These are phyloP conservation scores for Radiomyces spectabilis DNA, from an alignment of 192 early-diverging fungal species.

Conservation along the genomic window DNA sequence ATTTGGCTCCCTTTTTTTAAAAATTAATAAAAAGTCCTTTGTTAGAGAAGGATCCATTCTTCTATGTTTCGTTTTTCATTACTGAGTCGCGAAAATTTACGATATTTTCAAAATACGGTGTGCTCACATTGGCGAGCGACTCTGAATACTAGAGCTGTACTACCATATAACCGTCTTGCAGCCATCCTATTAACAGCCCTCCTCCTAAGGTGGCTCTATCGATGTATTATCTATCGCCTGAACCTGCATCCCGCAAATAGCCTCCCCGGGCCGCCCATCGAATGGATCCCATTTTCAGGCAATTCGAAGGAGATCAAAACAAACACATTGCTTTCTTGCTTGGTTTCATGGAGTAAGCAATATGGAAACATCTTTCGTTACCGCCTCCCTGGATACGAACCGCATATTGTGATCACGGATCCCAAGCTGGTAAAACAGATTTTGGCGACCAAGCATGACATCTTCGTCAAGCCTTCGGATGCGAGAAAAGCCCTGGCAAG, in stretches of 20 bases:
- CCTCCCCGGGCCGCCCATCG: constrained; percentile 42
- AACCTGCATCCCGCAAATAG: constrained; percentile 31
- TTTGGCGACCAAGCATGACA: constrained; percentile 33
- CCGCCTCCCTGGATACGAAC: constrained; percentile 30
- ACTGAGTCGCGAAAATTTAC: no score
- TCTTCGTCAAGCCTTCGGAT: constrained; percentile 33
- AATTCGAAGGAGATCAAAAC: constrained; percentile 36
- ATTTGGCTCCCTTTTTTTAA: no score
- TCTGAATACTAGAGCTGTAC: no score
- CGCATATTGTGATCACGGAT: constrained; percentile 37
- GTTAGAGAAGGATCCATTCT: no score
- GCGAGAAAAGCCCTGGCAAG: constrained; percentile 15
- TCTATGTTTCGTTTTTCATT: no score
- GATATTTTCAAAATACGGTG: no score
- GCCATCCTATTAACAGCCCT: no score
- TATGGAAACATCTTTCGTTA: constrained; percentile 47
- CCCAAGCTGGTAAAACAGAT: constrained; percentile 37
- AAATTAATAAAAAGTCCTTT: no score
- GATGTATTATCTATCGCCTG: constrained; percentile 24
- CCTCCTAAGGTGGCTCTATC: no score
- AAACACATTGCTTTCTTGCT: no score
- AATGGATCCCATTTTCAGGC: constrained; percentile 33
- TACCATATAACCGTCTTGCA: no score
- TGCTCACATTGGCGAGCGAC: no score
- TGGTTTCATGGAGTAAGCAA: constrained; percentile 39